Percentiles rank a stretch among this genome's conserved stretches.
phyloP scores from a whole-genome alignment of 345 rosid species.

The Sisymbrium altissimum region DNA sequence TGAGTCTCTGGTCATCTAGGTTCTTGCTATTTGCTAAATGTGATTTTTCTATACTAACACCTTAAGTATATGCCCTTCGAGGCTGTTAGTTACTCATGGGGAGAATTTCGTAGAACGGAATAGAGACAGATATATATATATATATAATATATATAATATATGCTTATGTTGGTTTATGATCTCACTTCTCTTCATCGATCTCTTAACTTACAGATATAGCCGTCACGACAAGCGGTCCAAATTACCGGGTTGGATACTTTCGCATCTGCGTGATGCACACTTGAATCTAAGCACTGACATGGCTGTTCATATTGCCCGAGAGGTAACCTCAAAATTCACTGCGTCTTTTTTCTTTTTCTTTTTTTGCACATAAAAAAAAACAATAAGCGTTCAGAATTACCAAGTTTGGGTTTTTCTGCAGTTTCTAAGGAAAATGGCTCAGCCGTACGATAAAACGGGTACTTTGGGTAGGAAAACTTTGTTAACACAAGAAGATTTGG shows the following conservation, averaged over 20 bases:
- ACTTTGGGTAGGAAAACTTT: slow-evolving; percentile 60
- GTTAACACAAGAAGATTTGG: slow-evolving; percentile 81
- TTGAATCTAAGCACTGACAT: slow-evolving; percentile 96
- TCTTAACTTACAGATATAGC: slow-evolving; percentile 63
- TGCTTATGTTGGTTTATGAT: neutral
- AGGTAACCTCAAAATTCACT: slow-evolving; percentile 41
- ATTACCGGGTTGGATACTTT: slow-evolving; percentile 94
- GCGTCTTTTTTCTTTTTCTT: neutral
- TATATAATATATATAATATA: no score
- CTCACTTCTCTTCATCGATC: neutral
- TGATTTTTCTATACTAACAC: neutral
- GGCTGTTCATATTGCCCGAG: slow-evolving; percentile 90
- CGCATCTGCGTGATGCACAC: slow-evolving; percentile 82
- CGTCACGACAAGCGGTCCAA: slow-evolving; percentile 97
- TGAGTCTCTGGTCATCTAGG: neutral
- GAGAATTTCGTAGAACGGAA: neutral
- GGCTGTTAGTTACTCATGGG: neutral
- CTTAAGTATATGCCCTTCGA: neutral
- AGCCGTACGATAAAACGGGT: slow-evolving; percentile 81
- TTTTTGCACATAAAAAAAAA: neutral
- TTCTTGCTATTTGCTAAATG: neutral
- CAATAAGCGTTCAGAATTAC: neutral
- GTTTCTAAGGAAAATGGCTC: slow-evolving; percentile 97
- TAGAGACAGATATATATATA: neutral
- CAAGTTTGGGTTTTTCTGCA: slow-evolving; percentile 31